Base-by-base conservation (phyloP, 2,329 filamentous ascomycete species). In the Ceratocystis albifundus region DNA sequence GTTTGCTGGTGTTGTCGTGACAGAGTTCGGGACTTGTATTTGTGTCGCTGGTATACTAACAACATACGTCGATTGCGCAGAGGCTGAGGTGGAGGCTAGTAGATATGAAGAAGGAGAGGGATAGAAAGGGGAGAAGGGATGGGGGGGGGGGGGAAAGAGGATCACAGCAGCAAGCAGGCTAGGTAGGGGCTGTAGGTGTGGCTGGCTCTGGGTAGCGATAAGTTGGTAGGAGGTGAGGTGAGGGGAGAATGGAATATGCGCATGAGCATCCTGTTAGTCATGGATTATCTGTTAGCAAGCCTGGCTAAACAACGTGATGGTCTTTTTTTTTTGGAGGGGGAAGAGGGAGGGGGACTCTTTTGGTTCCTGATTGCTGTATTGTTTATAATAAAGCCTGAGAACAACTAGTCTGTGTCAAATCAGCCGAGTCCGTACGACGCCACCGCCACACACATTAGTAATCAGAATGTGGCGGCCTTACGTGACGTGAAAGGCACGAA, bases 1-100 rank as follows among this genome's bases (percentile, higher is more conserved):
- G 82, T 77, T 8, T 59, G 15, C 7, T 53, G 8, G 48, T 48
- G 45, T 1, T 55, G n/a, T 55, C 12, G 50, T 55, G n/a, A 2
- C 20, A 15, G 25, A 32, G 30, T 17, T 59, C n/a, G 4, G 20
- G 10, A 44, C 30, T 44, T 12, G 30, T 61, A 44, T 46, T 44
- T 12, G 30, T 61, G 57, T 50, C 12, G 36, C 8, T 12, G 57
- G 10, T 10, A 48, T 65, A n/a, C 48, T 65, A 25, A 57, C 22
- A 30, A 50, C n/a, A 6, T 5, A 36, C n/a, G 25, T 45, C 36
- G 22, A 46, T 25, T 20, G 12, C 45, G 32, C 25, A 65, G 63
- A 65, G 50, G 36, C 30, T 3, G 63, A 65, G 6, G 7, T 57
- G 4, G 48, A 65, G 41, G 41, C 46, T 15, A 48, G 41, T 17